Evolutionary conservation across 2,329 filamentous ascomycete species (phyloP).

Genomic region (Aspergillus sp.): DNA sequence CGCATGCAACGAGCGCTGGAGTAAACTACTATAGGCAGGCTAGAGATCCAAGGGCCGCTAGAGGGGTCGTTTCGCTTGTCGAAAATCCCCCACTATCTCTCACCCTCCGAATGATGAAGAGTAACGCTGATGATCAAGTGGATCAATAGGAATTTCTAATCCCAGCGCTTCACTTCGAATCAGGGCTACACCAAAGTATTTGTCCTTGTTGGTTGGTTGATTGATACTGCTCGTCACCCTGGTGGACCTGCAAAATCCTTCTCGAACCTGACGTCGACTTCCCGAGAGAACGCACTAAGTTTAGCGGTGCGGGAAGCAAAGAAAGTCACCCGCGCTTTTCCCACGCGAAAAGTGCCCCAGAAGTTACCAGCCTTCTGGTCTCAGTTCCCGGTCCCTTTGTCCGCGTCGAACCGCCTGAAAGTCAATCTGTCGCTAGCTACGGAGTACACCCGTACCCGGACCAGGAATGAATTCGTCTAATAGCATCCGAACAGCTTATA

Average conservation of each 20-base stretch:
- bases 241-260: constrained; percentile 19
- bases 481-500: constrained; percentile 11
- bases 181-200: background rate
- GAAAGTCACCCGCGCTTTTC: constrained; percentile 21
- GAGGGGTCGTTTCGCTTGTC: background rate
- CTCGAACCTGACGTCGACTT: constrained; percentile 12
- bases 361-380: constrained; percentile 32
- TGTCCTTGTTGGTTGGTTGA: background rate
- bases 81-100: background rate
- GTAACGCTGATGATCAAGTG: background rate
- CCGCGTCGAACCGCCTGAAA: constrained; percentile 17
- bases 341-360: constrained; percentile 29
- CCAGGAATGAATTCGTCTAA: constrained; percentile 9
- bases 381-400: constrained; percentile 21
- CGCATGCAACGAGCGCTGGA: background rate
- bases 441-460: constrained; percentile 9
- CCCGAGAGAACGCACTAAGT: constrained; percentile 20
- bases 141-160: background rate
- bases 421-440: constrained; percentile 24
- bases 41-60: background rate
- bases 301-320: constrained; percentile 23
- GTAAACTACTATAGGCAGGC: background rate
- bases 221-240: background rate
- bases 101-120: background rate
- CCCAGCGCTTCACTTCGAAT: background rate